These are phyloP conservation scores for Lithospermum erythrorhizon DNA, from an alignment of 257 asterid genomes.

Conservation along the genomic window DNA sequence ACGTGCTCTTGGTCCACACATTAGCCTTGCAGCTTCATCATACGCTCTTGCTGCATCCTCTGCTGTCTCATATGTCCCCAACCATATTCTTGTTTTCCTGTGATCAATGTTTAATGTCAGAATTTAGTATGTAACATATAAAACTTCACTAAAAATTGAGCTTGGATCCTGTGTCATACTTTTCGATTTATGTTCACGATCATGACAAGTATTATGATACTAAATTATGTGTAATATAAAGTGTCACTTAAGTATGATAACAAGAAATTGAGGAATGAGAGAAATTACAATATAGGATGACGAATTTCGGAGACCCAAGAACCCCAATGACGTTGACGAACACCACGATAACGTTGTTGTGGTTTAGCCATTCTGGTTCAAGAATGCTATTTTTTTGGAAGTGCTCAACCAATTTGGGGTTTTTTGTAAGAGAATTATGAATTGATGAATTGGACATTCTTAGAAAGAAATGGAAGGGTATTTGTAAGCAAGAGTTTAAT, in stretches of 20 bases:
- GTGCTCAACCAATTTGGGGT: background rate
- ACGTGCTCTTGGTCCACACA: slow-evolving; percentile 61
- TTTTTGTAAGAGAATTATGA: background rate
- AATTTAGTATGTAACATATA: background rate
- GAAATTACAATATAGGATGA: slow-evolving; percentile 53
- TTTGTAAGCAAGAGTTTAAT: slow-evolving; percentile 38
- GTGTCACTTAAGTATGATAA: too few species aligned
- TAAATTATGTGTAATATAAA: too few species aligned
- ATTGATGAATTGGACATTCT: background rate
- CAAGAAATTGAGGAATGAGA: background rate
- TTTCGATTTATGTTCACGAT: too few species aligned
- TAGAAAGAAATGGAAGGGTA: slow-evolving; percentile 11
- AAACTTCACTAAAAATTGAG: too few species aligned
- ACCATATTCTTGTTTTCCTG: slow-evolving; percentile 71
- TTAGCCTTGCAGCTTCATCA: slow-evolving; percentile 66
- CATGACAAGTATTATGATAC: too few species aligned
- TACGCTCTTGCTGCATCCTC: slow-evolving; percentile 76
- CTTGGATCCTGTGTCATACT: too few species aligned
- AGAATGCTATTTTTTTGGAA: background rate
- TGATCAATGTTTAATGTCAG: background rate
- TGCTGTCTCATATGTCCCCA: slow-evolving; percentile 74
- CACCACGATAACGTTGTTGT: slow-evolving; percentile 62
- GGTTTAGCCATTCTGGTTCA: slow-evolving; percentile 32
- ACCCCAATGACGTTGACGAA: slow-evolving; percentile 82
- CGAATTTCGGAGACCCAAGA: slow-evolving; percentile 91